phyloP scores from a whole-genome alignment of 2,329 filamentous ascomycete species.

The Trichophyton mentagrophytes region DNA sequence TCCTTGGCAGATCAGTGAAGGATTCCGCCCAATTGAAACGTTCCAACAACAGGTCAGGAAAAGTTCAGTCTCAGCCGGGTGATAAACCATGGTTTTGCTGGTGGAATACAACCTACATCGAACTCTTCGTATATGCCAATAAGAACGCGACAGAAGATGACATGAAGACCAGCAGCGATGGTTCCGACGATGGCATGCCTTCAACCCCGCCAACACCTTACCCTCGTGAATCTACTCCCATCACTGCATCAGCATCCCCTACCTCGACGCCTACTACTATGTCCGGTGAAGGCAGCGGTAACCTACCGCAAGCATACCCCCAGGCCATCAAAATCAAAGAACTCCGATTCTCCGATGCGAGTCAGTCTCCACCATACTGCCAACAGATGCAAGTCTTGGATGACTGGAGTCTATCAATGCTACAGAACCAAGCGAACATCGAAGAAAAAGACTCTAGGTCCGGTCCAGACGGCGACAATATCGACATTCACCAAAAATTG shows the following conservation, averaged over 20 bases:
- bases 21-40: constrained; percentile 14
- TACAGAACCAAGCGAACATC: constrained; percentile 13
- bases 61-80: constrained; percentile 37
- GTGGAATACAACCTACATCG: constrained; percentile 55
- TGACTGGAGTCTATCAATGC: constrained; percentile 32
- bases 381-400: constrained; percentile 50
- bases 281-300: neutral
- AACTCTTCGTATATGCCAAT: constrained; percentile 54
- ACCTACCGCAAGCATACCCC: constrained; percentile 31
- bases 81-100: constrained; percentile 57
- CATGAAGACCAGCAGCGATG: constrained; percentile 3
- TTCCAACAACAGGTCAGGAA: constrained; percentile 21
- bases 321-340: constrained; percentile 55
- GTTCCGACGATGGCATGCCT: constrained; percentile 1
- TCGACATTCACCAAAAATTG: neutral
- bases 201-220: neutral
- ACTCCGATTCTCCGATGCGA: constrained; percentile 38
- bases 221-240: constrained; percentile 1
- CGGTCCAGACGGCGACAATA: neutral
- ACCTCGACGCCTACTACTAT: constrained; percentile 11
- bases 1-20: constrained; percentile 13
- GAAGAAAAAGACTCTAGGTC: constrained; percentile 17
- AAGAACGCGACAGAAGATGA: neutral
- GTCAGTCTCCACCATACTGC: constrained; percentile 43
- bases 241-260: neutral